These are phyloP conservation scores for Leccinum arenicola DNA, from an alignment of 768 basidiomycete genomes.

Conservation along the genomic window DNA sequence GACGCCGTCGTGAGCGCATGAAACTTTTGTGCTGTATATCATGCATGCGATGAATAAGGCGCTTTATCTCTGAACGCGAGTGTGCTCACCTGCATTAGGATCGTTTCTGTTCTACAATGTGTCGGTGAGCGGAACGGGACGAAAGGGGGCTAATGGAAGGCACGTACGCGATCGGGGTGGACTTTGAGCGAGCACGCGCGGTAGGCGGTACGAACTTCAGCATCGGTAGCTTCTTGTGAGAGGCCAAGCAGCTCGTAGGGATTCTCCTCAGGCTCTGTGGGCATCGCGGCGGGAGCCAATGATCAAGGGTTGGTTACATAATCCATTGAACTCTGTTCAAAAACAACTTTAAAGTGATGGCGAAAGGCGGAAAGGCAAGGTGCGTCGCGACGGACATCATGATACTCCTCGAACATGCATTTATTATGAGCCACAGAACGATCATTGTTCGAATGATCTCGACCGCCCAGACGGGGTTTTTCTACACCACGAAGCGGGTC, in stretches of 20 bases:
- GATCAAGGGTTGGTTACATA: neutral
- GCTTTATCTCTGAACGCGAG: neutral
- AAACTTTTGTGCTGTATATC: conserved; percentile 61
- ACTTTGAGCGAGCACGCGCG: conserved; percentile 79
- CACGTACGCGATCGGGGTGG: conserved; percentile 78
- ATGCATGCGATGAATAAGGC: neutral
- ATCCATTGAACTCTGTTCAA: conserved; percentile 1
- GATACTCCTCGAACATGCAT: neutral
- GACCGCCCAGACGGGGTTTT: conserved; percentile 88
- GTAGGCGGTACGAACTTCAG: conserved; percentile 78
- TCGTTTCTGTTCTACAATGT: conserved; percentile 67
- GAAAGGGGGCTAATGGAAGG: conserved; percentile 10
- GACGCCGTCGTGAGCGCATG: conserved; percentile 83
- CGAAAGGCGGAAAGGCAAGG: conserved; percentile 62
- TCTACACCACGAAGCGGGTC: conserved; percentile 80
- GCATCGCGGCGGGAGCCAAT: conserved; percentile 28
- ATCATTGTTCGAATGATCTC: conserved; percentile 86
- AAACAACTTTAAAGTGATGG: conserved; percentile 39
- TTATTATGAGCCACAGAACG: conserved; percentile 46
- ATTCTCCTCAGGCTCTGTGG: conserved; percentile 56
- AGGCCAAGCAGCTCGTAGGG: conserved; percentile 73
- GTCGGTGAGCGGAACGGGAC: conserved; percentile 11
- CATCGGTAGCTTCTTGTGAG: conserved; percentile 63
- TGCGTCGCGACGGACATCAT: conserved; percentile 16
- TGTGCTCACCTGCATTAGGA: conserved; percentile 61